Base-by-base conservation (phyloP, 2,329 filamentous ascomycete species). In the Colletotrichum lupini region DNA sequence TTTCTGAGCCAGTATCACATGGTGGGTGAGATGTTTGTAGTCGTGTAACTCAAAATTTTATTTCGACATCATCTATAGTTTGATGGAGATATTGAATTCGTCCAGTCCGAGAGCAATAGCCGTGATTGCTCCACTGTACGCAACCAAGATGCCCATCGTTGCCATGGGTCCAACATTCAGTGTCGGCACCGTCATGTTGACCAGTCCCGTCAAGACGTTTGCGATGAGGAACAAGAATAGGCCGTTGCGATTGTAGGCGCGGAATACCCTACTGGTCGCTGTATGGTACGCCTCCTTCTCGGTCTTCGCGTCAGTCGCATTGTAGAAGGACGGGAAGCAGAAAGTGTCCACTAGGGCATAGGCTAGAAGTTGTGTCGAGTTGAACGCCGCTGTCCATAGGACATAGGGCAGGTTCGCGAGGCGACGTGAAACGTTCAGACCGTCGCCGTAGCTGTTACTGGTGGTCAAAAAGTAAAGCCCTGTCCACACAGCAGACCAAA, bases 371-470 rank as follows among this genome's bases (percentile, higher is more conserved):
- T 98, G 95, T n/a, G 89, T 87, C 74, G 90, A 92, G 85, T 98
- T 99, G 86, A 97, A 98, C 3, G 94, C 92, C n/a, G 92, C 89
- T 8, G 97, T 93, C 95, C 96, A 98, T 57, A 98, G 86, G 56
- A 98, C 89, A 81, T 99, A 99, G 0, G 97, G 95, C 75, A 98
- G 87, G 79, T 99, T 99, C 9, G 96, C 97, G 70, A 98, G 86
- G 1, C 97, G 92, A 24, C 97, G 92, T 6, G 97, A 98, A 8
- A 98, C 95, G 16, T 87, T 87, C 32, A 97, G 86, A 7, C 91
- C 91, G 42, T 95, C 87, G 6, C 95, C 95, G 76, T 93, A 92
- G 12, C 83, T 84, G 79, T 92, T 92, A 77, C 88, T 89, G 1
- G 93, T 95, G 42, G 90, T 88, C 30, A 95, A 77, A 63, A 89